Evolutionary conservation across 495 filamentous ascomycete genomes (phyloP).

Genomic region (Oleoguttula mirabilis): DNA sequence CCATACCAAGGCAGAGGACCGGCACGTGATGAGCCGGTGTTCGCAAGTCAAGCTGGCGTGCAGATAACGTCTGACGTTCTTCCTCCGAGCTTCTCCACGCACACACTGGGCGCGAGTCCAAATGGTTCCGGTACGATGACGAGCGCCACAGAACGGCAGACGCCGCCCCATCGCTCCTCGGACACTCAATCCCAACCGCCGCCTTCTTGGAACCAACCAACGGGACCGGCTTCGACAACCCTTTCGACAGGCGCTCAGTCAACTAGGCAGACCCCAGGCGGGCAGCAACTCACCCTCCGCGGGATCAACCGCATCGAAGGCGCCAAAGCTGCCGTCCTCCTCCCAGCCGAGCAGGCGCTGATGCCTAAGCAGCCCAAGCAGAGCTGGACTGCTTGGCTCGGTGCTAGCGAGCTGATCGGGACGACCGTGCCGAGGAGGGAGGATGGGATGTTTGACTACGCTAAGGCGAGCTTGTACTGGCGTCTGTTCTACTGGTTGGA

Average conservation of each 20-base stretch:
- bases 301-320: constrained; percentile 17
- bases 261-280: not conserved
- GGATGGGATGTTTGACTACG: constrained; percentile 69
- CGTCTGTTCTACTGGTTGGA: constrained; percentile 30
- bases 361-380: constrained; percentile 26
- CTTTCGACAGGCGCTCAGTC: not conserved
- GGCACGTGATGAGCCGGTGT: constrained; percentile 49
- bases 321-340: constrained; percentile 23
- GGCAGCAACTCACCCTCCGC: constrained; percentile 1
- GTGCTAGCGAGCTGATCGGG: constrained; percentile 65
- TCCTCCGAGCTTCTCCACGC: constrained; percentile 12
- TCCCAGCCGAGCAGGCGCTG: constrained; percentile 27
- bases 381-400: constrained; percentile 31
- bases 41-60: constrained; percentile 20
- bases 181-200: not conserved
- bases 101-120: constrained; percentile 3
- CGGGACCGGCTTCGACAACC: not conserved
- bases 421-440: constrained; percentile 62
- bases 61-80: constrained; percentile 13
- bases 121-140: constrained; percentile 37
- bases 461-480: constrained; percentile 68
- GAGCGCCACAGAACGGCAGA: constrained; percentile 45
- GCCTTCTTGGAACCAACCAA: not conserved
- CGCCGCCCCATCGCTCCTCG: not conserved
- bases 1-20: constrained; percentile 61